Conservation (phyloP, 176 grass and related monocot species). For the Avena atlantica region DNA sequence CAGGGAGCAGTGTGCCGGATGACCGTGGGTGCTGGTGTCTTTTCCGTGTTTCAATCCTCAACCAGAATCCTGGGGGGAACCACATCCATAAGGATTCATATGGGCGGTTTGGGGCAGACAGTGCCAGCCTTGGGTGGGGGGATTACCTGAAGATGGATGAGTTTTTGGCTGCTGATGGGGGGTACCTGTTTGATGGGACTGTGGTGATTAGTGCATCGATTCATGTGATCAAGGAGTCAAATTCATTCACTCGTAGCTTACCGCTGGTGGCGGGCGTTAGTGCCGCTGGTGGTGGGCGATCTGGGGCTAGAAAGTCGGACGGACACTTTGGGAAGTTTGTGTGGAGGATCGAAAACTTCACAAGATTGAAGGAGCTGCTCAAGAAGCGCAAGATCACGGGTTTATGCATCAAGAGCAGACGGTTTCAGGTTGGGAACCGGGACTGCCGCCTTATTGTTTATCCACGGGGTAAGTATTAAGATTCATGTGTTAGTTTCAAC, state of each 20-base stretch:
- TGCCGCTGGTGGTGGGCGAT: conserved; percentile 50
- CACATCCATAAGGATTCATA: conserved; percentile 87
- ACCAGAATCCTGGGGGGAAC: conserved; percentile 67
- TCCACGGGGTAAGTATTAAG: conserved; percentile 78
- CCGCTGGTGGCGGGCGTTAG: conserved; percentile 54
- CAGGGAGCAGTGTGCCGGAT: conserved; percentile 49
- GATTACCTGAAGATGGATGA: conserved; percentile 95
- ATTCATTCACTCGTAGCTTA: conserved; percentile 69
- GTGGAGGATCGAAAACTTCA: conserved; percentile 95
- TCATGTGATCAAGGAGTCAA: conserved; percentile 95
- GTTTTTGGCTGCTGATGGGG: conserved; percentile 63
- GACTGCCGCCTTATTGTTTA: conserved; percentile 99
- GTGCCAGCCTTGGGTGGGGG: conserved; percentile 86
- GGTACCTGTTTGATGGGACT: conserved; percentile 76
- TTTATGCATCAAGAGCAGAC: conserved; percentile 93
- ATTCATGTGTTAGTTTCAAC: conserved; percentile 36
- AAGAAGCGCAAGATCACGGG: conserved; percentile 93
- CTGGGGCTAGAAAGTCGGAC: conserved; percentile 67
- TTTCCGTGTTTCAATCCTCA: conserved; percentile 85
- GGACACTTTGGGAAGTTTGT: conserved; percentile 91
- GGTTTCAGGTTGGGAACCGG: conserved; percentile 88
- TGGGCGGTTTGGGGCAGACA: conserved; percentile 81
- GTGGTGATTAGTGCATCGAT: conserved; percentile 79
- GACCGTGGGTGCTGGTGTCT: conserved; percentile 96
- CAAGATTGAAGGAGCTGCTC: conserved; percentile 89